Evolutionary conservation across 176 grass and related monocot genomes (phyloP).

Genomic region (Elaeis guineensis): DNA sequence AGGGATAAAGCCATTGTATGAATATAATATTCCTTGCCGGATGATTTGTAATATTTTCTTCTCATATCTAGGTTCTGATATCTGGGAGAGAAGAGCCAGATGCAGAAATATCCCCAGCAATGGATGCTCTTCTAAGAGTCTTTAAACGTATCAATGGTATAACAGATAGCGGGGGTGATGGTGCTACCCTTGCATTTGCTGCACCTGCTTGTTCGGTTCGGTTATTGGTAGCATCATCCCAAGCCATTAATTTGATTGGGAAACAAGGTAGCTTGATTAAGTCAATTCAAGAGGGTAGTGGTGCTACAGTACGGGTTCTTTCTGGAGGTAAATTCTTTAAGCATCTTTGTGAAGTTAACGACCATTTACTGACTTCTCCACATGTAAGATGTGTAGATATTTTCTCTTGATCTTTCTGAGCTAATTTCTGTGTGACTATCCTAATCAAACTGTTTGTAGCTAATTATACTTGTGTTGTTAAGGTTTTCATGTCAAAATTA

Average conservation of each 20-base stretch:
- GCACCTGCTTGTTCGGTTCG: conserved; percentile 50
- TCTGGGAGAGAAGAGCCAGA: conserved; percentile 85
- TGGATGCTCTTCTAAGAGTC: conserved; percentile 80
- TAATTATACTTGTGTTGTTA: too few species aligned
- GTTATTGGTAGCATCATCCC: conserved; percentile 74
- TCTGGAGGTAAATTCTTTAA: conserved; percentile 33
- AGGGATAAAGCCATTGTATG: too few species aligned
- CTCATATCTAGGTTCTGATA: conserved; percentile 67
- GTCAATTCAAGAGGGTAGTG: conserved; percentile 68
- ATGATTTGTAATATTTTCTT: not conserved
- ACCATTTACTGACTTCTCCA: not conserved
- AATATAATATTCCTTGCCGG: too few species aligned
- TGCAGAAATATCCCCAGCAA: conserved; percentile 67
- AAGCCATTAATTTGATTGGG: conserved; percentile 95
- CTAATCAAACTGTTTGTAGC: too few species aligned
- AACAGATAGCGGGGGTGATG: conserved; percentile 48
- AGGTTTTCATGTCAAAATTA: too few species aligned
- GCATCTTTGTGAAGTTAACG: conserved; percentile 3
- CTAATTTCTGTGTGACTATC: too few species aligned
- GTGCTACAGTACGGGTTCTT: conserved; percentile 68
- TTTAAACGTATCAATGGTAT: conserved; percentile 86
- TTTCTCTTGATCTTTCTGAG: too few species aligned
- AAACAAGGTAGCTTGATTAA: conserved; percentile 88
- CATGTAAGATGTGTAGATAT: too few species aligned
- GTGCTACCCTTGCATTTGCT: conserved; percentile 13